Percentiles rank a stretch among this genome's conserved stretches.
Conservation (phyloP, 352 stramenopile genomes). For the Saprolegnia parasitica region DNA sequence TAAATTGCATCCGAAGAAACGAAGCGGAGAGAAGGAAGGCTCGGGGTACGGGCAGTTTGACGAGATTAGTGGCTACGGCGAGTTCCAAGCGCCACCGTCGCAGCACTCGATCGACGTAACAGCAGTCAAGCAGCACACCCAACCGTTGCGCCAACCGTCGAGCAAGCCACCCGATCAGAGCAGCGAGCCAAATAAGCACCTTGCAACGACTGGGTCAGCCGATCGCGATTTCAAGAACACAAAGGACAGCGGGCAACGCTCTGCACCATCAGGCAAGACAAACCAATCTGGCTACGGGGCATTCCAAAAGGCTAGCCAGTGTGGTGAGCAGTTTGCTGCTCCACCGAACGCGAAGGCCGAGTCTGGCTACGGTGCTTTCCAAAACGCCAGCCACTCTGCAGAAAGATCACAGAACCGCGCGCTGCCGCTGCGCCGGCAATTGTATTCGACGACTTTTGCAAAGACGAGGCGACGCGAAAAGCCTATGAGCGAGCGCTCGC, state of each 20-base stretch:
- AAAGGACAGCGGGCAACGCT: background rate
- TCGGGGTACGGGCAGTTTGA: slow-evolving; percentile 20
- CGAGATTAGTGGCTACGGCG: slow-evolving; percentile 21
- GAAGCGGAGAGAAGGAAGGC: background rate
- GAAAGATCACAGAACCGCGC: slow-evolving; percentile 15
- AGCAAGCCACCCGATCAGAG: background rate
- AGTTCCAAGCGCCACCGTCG: slow-evolving; percentile 3
- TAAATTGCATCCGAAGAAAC: slow-evolving; percentile 2
- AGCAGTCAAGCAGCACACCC: background rate
- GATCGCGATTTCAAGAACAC: background rate
- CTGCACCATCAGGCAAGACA: background rate
- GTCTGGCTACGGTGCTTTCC: slow-evolving; percentile 35
- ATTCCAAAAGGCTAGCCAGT: slow-evolving; percentile 40
- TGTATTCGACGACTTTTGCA: slow-evolving; percentile 16
- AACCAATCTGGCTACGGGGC: slow-evolving; percentile 35
- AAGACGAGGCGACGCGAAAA: background rate
- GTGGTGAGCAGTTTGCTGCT: slow-evolving; percentile 40
- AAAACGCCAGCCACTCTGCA: slow-evolving; percentile 31
- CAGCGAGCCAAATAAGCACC: background rate
- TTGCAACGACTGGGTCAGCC: background rate
- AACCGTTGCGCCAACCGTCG: background rate
- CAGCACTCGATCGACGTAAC: background rate
- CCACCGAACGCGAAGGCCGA: slow-evolving; percentile 20
- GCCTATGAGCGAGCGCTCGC: slow-evolving; percentile 27
- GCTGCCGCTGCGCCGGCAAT: background rate